Base-by-base conservation (phyloP, 768 basidiomycete genomes). In the Mrakia blollopis region DNA sequence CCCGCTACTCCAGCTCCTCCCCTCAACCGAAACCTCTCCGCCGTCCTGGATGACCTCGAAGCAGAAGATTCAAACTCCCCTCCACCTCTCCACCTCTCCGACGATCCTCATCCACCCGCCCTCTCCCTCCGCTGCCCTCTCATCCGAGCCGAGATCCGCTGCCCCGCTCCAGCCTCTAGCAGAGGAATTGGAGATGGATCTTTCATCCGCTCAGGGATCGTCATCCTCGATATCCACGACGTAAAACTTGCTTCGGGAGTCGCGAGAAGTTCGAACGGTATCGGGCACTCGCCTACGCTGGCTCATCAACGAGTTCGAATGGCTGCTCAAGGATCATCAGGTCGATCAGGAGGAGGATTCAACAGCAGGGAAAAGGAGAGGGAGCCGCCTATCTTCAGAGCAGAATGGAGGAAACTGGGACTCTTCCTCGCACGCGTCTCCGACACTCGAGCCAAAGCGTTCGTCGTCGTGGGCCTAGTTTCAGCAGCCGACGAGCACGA, bases 141-240 rank as follows among this genome's bases (percentile, higher is more conserved):
- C 83, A 81, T 94, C 63, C 89, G 93, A 28, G 63, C 91, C 30
- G 88, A 93, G 81, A 81, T 91, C 69, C 88, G 91, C 67, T 89
- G 88, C 81, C 89, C 90, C 8, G 86, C 92, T 41, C 89, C 89
- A 7, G 81, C 85, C 28, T 81, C 81, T 1, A 83, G 79, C 35
- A 54, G 81, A 10, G 86, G 70, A n/a, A 72, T 76, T 7, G 70
- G 75, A 52, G 72, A 78, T n/a, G 72, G 77, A 5, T 74, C 72
- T 1, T 35, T 60, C 54, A 61, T 74, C 16, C 77, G 71, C 8
- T 73, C 77, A 7, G 77, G 77, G 1, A 78, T 74, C 30, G 18
- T 74, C 10, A 69, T 72, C 52, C 54, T 78, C 32, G 77, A 78
- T 44, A 23, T 74, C 14, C 77, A 74, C 41, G 23, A 78, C 28